Evolutionary conservation across 805 yeast genomes (phyloP).

Genomic region (Wickerhamiella sorbophila): DNA sequence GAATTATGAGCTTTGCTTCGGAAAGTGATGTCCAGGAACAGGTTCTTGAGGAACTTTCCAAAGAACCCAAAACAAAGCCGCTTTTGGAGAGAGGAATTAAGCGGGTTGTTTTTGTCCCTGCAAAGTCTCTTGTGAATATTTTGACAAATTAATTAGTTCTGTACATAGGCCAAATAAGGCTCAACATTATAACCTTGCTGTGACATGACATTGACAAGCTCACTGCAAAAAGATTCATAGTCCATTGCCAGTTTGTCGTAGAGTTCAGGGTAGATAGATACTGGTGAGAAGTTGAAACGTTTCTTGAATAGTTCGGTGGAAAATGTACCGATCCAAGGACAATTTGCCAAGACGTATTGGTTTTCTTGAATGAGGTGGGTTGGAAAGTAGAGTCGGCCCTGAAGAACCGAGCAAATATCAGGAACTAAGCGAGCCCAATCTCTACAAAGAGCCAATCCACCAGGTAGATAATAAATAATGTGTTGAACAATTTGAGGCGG

Average conservation of each 20-base stretch:
- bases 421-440: slow-evolving; percentile 4
- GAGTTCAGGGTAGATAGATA: neutral
- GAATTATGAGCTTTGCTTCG: slow-evolving; percentile 3
- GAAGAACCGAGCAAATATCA: neutral
- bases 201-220: slow-evolving; percentile 1
- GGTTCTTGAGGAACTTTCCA: slow-evolving; percentile 3
- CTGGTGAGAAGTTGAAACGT: neutral
- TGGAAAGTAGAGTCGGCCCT: neutral
- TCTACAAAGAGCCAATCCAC: slow-evolving; percentile 3
- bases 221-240: slow-evolving; percentile 2
- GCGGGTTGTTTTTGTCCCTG: slow-evolving; percentile 13
- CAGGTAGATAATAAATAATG: slow-evolving; percentile 2
- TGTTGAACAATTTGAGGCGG: neutral
- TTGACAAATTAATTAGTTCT: slow-evolving; percentile 1
- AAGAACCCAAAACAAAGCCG: neutral
- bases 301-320: neutral
- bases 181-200: slow-evolving; percentile 1
- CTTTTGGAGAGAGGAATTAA: slow-evolving; percentile 1
- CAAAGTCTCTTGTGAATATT: slow-evolving; percentile 10
- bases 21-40: slow-evolving; percentile 7
- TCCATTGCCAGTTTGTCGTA: neutral
- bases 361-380: neutral
- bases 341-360: slow-evolving; percentile 3
- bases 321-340: slow-evolving; percentile 8
- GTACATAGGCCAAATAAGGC: slow-evolving; percentile 1